Evolutionary conservation across 495 filamentous ascomycete species (phyloP).

Genomic region (Hypoxylon lenormandii): DNA sequence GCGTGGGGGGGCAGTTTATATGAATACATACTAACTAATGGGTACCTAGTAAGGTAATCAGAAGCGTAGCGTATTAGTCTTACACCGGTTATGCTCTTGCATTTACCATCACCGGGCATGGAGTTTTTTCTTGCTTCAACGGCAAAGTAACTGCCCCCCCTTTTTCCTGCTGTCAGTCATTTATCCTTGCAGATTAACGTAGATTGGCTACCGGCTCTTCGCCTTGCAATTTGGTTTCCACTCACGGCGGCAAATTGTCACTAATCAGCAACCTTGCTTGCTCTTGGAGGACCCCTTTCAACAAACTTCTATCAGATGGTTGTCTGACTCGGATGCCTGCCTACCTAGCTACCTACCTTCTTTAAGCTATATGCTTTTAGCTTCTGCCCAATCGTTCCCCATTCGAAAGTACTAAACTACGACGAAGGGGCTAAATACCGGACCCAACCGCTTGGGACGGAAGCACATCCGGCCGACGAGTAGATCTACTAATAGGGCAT

Average conservation of each 20-base stretch:
- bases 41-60: too few relatives aligned
- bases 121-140: background rate
- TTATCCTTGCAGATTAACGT: constrained; percentile 4
- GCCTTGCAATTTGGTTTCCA: background rate
- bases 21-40: too few relatives aligned
- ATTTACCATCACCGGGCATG: constrained; percentile 5
- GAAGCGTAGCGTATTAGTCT: background rate
- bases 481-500: constrained; percentile 16
- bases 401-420: background rate
- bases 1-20: background rate
- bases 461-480: background rate
- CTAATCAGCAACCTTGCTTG: background rate
- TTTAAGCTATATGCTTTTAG: too few relatives aligned
- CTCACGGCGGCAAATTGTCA: background rate
- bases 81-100: constrained; percentile 5
- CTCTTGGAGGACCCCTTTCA: too few relatives aligned
- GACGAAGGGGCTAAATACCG: background rate
- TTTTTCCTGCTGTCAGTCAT: background rate
- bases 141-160: background rate
- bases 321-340: too few relatives aligned
- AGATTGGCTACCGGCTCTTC: constrained; percentile 3
- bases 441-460: constrained; percentile 14
- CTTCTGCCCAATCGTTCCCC: background rate
- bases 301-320: too few relatives aligned
- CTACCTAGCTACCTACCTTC: too few relatives aligned